Percentiles rank a stretch among this genome's conserved stretches.
phyloP scores from a whole-genome alignment of 2,329 filamentous ascomycete species.

The Colletotrichum melonis region DNA sequence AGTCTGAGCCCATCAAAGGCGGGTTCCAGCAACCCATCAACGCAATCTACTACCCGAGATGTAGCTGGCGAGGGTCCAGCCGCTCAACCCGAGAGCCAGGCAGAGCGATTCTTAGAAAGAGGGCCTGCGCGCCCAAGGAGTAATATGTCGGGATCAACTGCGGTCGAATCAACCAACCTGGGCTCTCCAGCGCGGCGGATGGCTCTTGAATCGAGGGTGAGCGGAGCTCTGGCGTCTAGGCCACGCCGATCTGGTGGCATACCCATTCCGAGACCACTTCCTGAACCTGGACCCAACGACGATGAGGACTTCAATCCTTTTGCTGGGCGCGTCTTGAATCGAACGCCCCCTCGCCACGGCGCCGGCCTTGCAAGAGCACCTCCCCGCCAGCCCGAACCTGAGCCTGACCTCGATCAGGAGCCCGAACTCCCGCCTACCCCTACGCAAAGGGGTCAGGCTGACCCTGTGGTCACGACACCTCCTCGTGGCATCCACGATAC shows the following conservation, averaged over 20 bases:
- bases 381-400: neutral
- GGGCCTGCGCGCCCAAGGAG: conserved; percentile 19
- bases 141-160: conserved; percentile 9
- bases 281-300: conserved; percentile 54
- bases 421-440: conserved; percentile 73
- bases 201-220: conserved; percentile 40
- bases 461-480: conserved; percentile 65
- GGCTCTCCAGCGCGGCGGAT: conserved; percentile 40
- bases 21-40: conserved; percentile 35
- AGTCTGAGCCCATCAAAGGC: conserved; percentile 29
- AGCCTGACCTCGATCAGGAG: conserved; percentile 49
- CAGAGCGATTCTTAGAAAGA: conserved; percentile 12
- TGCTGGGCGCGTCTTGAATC: conserved; percentile 48
- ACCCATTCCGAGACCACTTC: conserved; percentile 58
- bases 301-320: conserved; percentile 57
- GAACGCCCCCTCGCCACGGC: conserved; percentile 46
- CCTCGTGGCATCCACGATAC: conserved; percentile 70
- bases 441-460: conserved; percentile 58
- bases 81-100: neutral
- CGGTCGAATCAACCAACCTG: neutral
- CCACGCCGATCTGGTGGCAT: conserved; percentile 55
- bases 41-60: neutral
- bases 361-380: conserved; percentile 12
- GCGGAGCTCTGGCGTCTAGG: conserved; percentile 48
- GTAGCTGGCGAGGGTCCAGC: neutral